Conservation (phyloP, 192 early-diverging fungal species). For the Backusella mclennaniae region DNA sequence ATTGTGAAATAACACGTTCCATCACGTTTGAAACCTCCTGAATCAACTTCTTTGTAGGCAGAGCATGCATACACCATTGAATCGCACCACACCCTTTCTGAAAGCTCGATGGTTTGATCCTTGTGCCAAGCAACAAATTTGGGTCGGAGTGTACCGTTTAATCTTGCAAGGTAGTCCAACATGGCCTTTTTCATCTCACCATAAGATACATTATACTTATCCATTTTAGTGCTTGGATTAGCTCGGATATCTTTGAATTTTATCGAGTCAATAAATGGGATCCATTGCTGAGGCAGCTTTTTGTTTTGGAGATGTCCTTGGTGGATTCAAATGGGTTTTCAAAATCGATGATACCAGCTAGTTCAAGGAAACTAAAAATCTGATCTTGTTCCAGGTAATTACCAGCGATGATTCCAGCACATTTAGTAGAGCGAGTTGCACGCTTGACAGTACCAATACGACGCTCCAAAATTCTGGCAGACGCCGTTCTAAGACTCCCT, state of each 20-base stretch:
- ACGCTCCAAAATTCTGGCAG: neutral
- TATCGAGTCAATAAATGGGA: neutral
- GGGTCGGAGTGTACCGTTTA: neutral
- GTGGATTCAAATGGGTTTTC: neutral
- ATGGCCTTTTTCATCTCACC: neutral
- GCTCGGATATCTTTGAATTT: neutral
- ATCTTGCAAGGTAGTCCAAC: neutral
- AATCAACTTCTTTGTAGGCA: too few relatives aligned
- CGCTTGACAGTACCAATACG: neutral
- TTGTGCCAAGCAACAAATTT: too few relatives aligned
- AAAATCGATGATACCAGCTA: neutral
- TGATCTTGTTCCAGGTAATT: neutral
- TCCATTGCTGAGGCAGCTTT: neutral
- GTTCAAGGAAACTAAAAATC: neutral
- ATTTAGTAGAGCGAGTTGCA: neutral
- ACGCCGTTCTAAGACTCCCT: neutral
- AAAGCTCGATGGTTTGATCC: too few relatives aligned
- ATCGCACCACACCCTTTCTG: too few relatives aligned
- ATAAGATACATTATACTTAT: neutral
- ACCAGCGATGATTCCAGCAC: neutral
- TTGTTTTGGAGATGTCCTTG: neutral
- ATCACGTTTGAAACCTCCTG: too few relatives aligned
- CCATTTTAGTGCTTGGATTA: neutral
- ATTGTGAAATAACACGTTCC: too few relatives aligned
- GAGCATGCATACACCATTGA: too few relatives aligned